Evolutionary conservation across 108 stramenopile species (phyloP), one percentile per base, ranked within the genome.

Genomic region (Parietichytrium sp.): DNA sequence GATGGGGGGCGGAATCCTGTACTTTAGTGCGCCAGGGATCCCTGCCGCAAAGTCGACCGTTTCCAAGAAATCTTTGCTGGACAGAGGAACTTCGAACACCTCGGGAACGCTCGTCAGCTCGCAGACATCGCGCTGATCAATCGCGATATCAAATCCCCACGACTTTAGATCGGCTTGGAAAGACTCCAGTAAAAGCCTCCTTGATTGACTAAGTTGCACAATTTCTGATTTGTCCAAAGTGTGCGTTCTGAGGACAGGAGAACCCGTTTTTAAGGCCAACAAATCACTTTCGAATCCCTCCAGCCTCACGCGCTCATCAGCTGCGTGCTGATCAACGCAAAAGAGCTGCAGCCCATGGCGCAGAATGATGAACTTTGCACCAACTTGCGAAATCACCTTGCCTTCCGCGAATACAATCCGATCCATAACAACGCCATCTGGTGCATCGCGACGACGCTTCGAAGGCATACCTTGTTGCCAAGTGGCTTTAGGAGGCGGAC

Each of bases 311-410:
- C 80, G 12, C 25, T 81, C 80, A 29, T 81, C 80, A 3, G 80
- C 80, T 54, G 80, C 80, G 53, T 81, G 80, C 52, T 81, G 80
- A 31, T 81, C 80, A 8, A 81, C 26, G 45, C 54, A 81, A 4
- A 81, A 27, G 20, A 81, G 15, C 20, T 72, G 61, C 7, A n/a
- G 6, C 10, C 45, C 61, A 27, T 72, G 33, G 23, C 45, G 61
- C 10, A 72, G 38, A 3, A 72, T 45, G 20, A 72, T 72, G 20
- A 72, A 72, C 42, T 72, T 72, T 16, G 61, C 61, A n/a, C 61
- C 61, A 1, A 72, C 61, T 27, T 72, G 61, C 16, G 61, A 33
- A 27, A 72, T 72, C 0, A 72, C 33, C 33, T 45, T 72, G 42
- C 61, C 36, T 15, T 45, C 8, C 29, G 61, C 61, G 13, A 72